Percentiles rank a stretch among this genome's conserved stretches.
These are phyloP conservation scores for Theobroma grandiflorum DNA, from an alignment of 441 rosid genomes.

Conservation along the genomic window DNA sequence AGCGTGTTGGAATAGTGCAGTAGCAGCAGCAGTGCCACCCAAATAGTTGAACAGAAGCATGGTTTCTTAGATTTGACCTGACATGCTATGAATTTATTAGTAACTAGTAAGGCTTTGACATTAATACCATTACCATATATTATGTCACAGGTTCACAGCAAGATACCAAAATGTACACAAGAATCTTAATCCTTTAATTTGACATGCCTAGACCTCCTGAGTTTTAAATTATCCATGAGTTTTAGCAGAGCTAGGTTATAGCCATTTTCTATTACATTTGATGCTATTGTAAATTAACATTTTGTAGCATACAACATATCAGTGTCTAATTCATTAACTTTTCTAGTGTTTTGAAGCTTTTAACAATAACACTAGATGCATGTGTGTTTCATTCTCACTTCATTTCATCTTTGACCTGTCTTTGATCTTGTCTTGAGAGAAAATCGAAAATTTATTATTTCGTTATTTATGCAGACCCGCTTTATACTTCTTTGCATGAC, in stretches of 20 bases:
- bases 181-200: neutral
- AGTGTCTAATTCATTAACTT: neutral
- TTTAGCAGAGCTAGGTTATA: neutral
- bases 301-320: neutral
- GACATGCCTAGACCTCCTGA: neutral
- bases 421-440: neutral
- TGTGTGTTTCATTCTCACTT: conserved; percentile 5
- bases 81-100: neutral
- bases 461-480: conserved; percentile 50
- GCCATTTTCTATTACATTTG: neutral
- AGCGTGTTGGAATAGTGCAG: neutral
- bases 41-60: neutral
- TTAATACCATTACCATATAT: neutral
- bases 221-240: neutral
- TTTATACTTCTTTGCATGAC: conserved; percentile 76
- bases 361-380: neutral
- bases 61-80: conserved; percentile 3
- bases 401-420: conserved; percentile 6
- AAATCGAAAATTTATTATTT: neutral
- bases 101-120: neutral
- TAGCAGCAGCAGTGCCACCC: neutral
- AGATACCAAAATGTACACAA: neutral
- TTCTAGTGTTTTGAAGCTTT: neutral
- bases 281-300: neutral
- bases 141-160: neutral